phyloP scores from a whole-genome alignment of 352 stramenopile genomes.

The Globisporangium nunn region DNA sequence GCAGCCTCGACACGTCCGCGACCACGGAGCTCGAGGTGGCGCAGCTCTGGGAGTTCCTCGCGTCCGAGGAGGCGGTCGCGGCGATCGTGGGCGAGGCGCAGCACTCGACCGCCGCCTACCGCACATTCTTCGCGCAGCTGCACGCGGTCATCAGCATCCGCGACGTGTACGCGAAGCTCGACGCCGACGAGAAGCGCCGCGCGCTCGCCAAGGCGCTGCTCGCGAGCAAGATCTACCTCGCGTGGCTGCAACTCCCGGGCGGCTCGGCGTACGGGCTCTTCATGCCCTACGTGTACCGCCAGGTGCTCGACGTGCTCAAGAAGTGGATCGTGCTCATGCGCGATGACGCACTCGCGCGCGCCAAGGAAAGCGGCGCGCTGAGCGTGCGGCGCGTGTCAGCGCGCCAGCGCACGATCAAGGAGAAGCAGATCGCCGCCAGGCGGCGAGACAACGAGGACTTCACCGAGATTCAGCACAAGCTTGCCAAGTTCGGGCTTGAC shows the following conservation, averaged over 20 bases:
- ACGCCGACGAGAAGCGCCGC: slow-evolving; percentile 24
- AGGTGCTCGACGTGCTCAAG: slow-evolving; percentile 72
- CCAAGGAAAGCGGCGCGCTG: slow-evolving; percentile 1
- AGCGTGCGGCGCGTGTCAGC: slow-evolving; percentile 2
- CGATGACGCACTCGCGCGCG: slow-evolving; percentile 5
- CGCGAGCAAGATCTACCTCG: slow-evolving; percentile 68
- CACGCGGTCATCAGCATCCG: slow-evolving; percentile 53
- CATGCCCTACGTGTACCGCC: slow-evolving; percentile 80
- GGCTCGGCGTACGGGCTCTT: slow-evolving; percentile 77
- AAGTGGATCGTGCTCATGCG: slow-evolving; percentile 57
- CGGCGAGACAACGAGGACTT: slow-evolving; percentile 17
- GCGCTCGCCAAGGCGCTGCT: slow-evolving; percentile 55
- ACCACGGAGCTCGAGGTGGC: slow-evolving; percentile 12
- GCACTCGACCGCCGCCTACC: slow-evolving; percentile 39
- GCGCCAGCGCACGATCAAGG: slow-evolving; percentile 10
- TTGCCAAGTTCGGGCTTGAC: slow-evolving; percentile 45
- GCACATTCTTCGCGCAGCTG: slow-evolving; percentile 54
- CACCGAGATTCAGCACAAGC: slow-evolving; percentile 20
- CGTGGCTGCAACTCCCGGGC: slow-evolving; percentile 77
- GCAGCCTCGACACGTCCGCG: slow-evolving; percentile 4
- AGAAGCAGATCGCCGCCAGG: slow-evolving; percentile 11
- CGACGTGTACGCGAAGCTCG: slow-evolving; percentile 40
- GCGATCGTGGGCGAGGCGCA: slow-evolving; percentile 29
- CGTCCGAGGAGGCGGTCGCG: slow-evolving; percentile 36
- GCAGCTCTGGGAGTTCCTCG: slow-evolving; percentile 55